Base-by-base conservation (phyloP, 73 alveolate genomes). In the Effrenium voratum region DNA sequence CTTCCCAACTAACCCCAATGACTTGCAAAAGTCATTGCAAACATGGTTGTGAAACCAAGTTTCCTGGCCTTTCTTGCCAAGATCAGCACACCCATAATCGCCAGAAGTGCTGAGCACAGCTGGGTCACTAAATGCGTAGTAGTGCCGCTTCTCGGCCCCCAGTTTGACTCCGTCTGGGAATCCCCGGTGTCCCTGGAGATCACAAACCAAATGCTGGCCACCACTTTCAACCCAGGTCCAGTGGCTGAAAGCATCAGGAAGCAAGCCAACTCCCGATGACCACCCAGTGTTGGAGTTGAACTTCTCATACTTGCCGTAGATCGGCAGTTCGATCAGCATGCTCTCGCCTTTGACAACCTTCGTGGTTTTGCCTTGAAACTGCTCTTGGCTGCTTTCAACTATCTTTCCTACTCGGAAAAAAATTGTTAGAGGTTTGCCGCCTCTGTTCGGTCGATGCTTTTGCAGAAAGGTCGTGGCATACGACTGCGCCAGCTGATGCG, bases 251-350 rank as follows among this genome's bases (percentile, higher is more conserved):
- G 87, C 85, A 16, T 40, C 57, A 0, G 97, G 97, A 19, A 90
- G 57, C 24, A 3, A 13, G 22, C 83, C 81, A 10, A n/a, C 87
- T 5, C 87, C 88, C 2, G 85, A 68, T n/a, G 97, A 90, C 98
- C 90, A 68, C 1, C 98, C 98, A 6, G 98, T 47, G 88, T 91
- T 91, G 90, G 98, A 91, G 63, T 91, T 91, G 98, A 91, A 91
- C 77, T 91, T 91, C 60, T 91, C 66, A 45, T 34, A 91, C 44
- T 91, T 60, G 28, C 98, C 98, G 38, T 88, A 68, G 28, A 88
- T 41, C 8, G 85, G 83, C 26, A 68, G 75, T 46, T 88, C 96
- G 22, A 88, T 86, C 30, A 66, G 49, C 86, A 88, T 66, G 55
- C 30, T 43, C 85, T 88, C 96, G n/a, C 36, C 85, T 86, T 63